phyloP scores from a whole-genome alignment of 2,329 filamentous ascomycete species.

The Talaromyces piceae region DNA sequence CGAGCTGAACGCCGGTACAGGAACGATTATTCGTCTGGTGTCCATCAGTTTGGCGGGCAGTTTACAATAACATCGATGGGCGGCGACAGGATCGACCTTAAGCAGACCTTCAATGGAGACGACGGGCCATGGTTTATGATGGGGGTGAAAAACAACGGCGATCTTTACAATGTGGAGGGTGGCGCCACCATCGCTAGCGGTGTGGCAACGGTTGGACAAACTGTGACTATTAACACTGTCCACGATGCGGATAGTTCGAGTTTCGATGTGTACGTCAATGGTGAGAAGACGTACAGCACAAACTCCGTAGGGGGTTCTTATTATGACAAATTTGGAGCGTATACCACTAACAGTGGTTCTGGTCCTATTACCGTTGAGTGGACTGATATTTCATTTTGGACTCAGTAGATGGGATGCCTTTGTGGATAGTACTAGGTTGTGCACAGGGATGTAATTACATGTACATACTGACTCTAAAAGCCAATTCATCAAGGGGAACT shows the following conservation, averaged over 20 bases:
- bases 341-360: slow-evolving; percentile 6
- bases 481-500: no score
- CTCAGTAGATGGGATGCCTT: background rate
- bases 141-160: slow-evolving; percentile 7
- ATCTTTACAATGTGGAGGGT: slow-evolving; percentile 7
- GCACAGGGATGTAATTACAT: background rate
- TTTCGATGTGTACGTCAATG: slow-evolving; percentile 8
- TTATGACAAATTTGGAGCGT: slow-evolving; percentile 8
- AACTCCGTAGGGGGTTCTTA: slow-evolving; percentile 2
- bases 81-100: slow-evolving; percentile 1
- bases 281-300: slow-evolving; percentile 1
- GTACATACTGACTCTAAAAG: background rate
- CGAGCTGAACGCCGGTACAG: slow-evolving; percentile 7
- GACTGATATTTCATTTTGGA: slow-evolving; percentile 7
- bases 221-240: slow-evolving; percentile 7
- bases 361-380: slow-evolving; percentile 6
- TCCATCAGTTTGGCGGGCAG: slow-evolving; percentile 6
- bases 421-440: background rate
- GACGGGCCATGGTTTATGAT: slow-evolving; percentile 5
- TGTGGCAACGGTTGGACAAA: slow-evolving; percentile 5
- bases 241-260: slow-evolving; percentile 5
- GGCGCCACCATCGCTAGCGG: slow-evolving; percentile 4
- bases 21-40: slow-evolving; percentile 7
- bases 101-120: slow-evolving; percentile 9
- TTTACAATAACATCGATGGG: slow-evolving; percentile 5